Conservation (phyloP, 2,329 filamentous ascomycete genomes). For the Xylariaceae sp. region DNA sequence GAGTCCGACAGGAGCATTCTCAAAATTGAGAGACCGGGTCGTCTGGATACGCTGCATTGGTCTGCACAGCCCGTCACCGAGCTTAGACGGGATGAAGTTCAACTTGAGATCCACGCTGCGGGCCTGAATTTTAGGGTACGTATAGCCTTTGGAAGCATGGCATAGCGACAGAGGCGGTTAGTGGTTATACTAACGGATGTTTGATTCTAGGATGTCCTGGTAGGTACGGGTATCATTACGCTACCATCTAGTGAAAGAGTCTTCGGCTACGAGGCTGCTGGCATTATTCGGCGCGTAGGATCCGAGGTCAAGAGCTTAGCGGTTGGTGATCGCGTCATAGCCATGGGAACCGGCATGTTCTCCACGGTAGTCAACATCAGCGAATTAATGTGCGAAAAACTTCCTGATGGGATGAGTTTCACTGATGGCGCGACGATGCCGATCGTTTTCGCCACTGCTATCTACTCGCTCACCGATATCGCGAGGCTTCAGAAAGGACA, state of each 20-base stretch:
- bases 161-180: neutral
- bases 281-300: neutral
- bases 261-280: neutral
- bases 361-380: neutral
- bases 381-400: neutral
- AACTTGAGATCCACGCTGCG: neutral
- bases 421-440: conserved; percentile 1
- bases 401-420: neutral
- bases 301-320: neutral
- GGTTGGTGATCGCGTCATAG: conserved; percentile 1
- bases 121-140: conserved; percentile 1
- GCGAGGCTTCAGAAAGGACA: neutral
- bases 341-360: neutral
- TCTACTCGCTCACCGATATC: neutral
- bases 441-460: neutral
- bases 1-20: neutral
- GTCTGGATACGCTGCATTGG: neutral
- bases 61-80: neutral
- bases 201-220: too few species aligned
- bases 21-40: neutral
- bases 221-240: neutral
- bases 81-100: neutral
- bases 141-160: neutral
- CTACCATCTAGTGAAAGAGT: neutral
- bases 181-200: neutral